Conservation (phyloP, 2,329 filamentous ascomycete species). For the Penicillium verrucosum region DNA sequence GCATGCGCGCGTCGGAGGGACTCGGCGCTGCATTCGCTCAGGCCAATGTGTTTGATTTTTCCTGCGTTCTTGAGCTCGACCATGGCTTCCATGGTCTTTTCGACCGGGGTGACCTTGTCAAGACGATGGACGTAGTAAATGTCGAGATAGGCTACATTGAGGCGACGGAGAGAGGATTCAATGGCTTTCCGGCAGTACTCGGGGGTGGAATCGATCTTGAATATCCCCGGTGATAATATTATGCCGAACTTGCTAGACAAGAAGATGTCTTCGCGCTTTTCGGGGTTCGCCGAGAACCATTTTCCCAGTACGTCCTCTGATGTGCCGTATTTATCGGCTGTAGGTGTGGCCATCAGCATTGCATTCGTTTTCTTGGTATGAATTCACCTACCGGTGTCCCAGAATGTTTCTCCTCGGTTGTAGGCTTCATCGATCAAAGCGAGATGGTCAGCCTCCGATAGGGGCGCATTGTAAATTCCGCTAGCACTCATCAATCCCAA, state of each 20-base stretch:
- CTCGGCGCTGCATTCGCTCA: background rate
- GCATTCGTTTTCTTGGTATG: background rate
- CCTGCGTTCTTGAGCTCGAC: background rate
- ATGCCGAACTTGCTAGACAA: background rate
- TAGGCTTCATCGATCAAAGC: constrained; percentile 46
- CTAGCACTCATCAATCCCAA: constrained; percentile 30
- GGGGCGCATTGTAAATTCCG: constrained; percentile 29
- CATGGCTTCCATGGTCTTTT: background rate
- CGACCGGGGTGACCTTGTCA: background rate
- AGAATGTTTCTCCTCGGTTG: constrained; percentile 44
- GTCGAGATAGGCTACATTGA: background rate
- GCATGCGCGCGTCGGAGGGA: background rate
- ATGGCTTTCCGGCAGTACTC: background rate
- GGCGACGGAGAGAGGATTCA: background rate
- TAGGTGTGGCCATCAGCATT: background rate
- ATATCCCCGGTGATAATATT: background rate
- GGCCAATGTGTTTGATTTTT: background rate
- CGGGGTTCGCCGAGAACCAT: background rate
- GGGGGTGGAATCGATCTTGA: background rate
- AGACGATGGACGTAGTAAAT: background rate
- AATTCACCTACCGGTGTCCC: constrained; percentile 38
- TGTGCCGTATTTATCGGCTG: constrained; percentile 43
- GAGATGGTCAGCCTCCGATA: constrained; percentile 44
- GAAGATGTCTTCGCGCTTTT: background rate
- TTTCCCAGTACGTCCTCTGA: constrained; percentile 35